Base-by-base conservation (phyloP, 2,329 filamentous ascomycete genomes). In the Colletotrichum plurivorum region DNA sequence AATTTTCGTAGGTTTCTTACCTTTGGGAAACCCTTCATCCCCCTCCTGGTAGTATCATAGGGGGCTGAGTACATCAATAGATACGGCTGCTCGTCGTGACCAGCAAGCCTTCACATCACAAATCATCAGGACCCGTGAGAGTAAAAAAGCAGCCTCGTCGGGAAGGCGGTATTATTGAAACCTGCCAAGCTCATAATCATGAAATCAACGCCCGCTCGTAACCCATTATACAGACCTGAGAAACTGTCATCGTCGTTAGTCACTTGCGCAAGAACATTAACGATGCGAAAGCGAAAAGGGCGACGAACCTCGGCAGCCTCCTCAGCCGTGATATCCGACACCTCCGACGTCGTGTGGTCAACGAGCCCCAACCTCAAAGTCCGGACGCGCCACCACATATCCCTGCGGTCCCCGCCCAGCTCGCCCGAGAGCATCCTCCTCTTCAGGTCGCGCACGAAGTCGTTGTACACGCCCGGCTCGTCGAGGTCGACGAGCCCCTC, bases 341-440 rank as follows among this genome's bases (percentile, higher is more conserved):
- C 82, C 51, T 92, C 89, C 2, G 87, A 88, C 74, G 89, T 83
- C 55, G 81, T 84, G 60, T 85, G 83, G 71, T 93, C 90, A 74
- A 98, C 90, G 76, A 97, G 82, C 0, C 94, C 93, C 64, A 97
- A 81, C 73, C 84, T 89, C 49, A 86, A 88, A 67, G 84, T 88
- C 73, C 91, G 86, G 25, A 97, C 82, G 73, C 88, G 84, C 83
- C 89, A 93, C 94, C 94, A 98, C 82, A 98, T 90, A 75, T 97
- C 94, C 71, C 87, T 87, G 62, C 94, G 84, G 74, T 97, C 92
- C 0, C 94, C 94, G 45, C 91, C 90, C 3, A 98, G 80, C 73
- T 92, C 87, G 0, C 90, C 92, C 0, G 84, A 87, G 8, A 94
- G 78, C 1, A 98, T 77, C 64, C 90, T 89, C 72, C 84, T 84